Conservation (phyloP, 192 early-diverging fungal genomes). For the Coemansia umbellata region DNA sequence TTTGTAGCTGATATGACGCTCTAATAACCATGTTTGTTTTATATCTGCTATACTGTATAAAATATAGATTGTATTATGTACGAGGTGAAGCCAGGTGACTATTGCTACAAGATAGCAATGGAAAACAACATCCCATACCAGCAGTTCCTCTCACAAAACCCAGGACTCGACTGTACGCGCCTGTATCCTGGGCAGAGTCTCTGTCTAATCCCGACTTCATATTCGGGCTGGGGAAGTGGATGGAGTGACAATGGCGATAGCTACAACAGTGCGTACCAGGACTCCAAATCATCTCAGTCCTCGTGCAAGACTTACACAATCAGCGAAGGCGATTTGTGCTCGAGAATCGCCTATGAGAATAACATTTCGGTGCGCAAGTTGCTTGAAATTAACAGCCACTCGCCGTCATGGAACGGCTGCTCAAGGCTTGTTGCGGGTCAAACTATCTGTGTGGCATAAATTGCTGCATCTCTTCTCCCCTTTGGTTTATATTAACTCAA, state of each 20-base stretch:
- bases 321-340: conserved; percentile 36
- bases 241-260: background rate
- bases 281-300: background rate
- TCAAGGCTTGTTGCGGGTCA: conserved; percentile 21
- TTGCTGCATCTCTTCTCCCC: too few relatives aligned
- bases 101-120: conserved; percentile 45
- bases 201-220: conserved; percentile 26
- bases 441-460: conserved; percentile 17
- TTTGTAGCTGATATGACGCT: too few relatives aligned
- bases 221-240: background rate
- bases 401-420: conserved; percentile 25
- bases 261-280: background rate
- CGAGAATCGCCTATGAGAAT: conserved; percentile 13
- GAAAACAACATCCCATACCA: conserved; percentile 33
- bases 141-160: conserved; percentile 38
- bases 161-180: conserved; percentile 30
- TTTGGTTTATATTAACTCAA: too few relatives aligned
- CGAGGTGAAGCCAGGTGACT: conserved; percentile 38
- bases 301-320: conserved; percentile 26
- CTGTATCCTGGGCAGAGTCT: conserved; percentile 28
- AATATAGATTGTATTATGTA: conserved; percentile 38
- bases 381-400: conserved; percentile 7
- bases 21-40: too few relatives aligned
- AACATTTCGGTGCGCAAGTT: conserved; percentile 16
- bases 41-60: too few relatives aligned